Conservation (phyloP, 2,329 filamentous ascomycete genomes). For the Xylaria sp. region DNA sequence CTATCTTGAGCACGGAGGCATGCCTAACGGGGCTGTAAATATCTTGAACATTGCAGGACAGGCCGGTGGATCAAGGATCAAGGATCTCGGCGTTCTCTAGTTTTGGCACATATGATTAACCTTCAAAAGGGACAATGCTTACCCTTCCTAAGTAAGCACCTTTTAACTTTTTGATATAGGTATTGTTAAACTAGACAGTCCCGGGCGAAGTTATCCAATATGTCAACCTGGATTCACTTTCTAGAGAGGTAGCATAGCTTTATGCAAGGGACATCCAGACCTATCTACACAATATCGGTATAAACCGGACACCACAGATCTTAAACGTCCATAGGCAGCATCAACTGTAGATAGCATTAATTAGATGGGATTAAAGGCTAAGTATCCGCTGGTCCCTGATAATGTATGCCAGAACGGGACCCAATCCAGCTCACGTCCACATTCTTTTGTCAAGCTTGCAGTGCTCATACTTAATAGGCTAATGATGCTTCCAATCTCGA, state of each 20-base stretch:
- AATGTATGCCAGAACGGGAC: conserved; percentile 17
- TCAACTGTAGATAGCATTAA: not conserved
- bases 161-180: not conserved
- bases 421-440: not conserved
- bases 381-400: conserved; percentile 5
- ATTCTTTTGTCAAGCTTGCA: not conserved
- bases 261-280: not conserved
- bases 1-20: conserved; percentile 26
- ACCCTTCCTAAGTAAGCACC: conserved; percentile 9
- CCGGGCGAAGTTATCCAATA: not conserved
- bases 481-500: not conserved
- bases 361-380: not conserved
- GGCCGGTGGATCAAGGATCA: conserved; percentile 13
- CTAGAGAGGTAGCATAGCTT: not conserved
- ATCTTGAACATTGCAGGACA: conserved; percentile 28
- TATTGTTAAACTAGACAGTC: not conserved
- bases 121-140: conserved; percentile 2
- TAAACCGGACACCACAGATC: not conserved
- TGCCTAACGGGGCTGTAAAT: conserved; percentile 35
- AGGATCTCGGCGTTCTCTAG: conserved; percentile 25
- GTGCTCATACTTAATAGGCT: too few relatives aligned
- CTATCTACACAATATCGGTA: not conserved
- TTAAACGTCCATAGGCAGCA: not conserved
- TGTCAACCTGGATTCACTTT: not conserved
- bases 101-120: conserved; percentile 20